These are phyloP conservation scores for Metarhizium humberi DNA, from an alignment of 2,329 filamentous ascomycete genomes.

Conservation along the genomic window DNA sequence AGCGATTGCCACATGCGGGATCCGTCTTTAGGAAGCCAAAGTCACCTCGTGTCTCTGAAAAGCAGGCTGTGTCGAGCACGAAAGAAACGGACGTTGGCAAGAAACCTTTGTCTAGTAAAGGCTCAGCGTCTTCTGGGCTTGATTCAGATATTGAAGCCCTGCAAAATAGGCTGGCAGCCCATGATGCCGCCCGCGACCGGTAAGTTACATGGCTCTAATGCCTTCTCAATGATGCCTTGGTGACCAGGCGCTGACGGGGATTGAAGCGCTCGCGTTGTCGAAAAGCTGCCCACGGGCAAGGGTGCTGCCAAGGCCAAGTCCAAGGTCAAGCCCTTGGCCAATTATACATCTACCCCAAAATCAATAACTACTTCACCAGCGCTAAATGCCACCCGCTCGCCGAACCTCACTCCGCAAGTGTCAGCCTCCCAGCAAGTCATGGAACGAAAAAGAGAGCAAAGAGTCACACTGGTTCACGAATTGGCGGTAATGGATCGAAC, in stretches of 20 bases:
- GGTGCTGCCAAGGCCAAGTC: slow-evolving; percentile 24
- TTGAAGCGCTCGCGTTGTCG: slow-evolving; percentile 24
- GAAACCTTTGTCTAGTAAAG: slow-evolving; percentile 23
- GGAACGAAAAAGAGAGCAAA: slow-evolving; percentile 44
- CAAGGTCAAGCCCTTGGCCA: slow-evolving; percentile 32
- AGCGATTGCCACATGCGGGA: slow-evolving; percentile 41
- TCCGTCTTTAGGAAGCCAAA: slow-evolving; percentile 38
- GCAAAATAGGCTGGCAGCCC: slow-evolving; percentile 30
- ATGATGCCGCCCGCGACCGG: slow-evolving; percentile 26
- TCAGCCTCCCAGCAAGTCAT: slow-evolving; percentile 41
- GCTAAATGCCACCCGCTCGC: slow-evolving; percentile 44
- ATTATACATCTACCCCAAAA: slow-evolving; percentile 26
- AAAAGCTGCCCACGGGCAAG: slow-evolving; percentile 20
- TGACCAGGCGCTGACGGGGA: slow-evolving; percentile 16
- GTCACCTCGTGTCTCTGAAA: slow-evolving; percentile 8
- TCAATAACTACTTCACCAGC: slow-evolving; percentile 46
- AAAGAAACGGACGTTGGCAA: slow-evolving; percentile 21
- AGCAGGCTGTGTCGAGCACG: slow-evolving; percentile 18
- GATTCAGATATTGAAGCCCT: slow-evolving; percentile 42
- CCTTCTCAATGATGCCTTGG: slow-evolving; percentile 4
- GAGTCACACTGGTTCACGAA: slow-evolving; percentile 49
- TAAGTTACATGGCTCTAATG: slow-evolving; percentile 13
- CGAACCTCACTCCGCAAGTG: slow-evolving; percentile 38
- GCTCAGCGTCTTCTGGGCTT: slow-evolving; percentile 28
- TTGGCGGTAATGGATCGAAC: slow-evolving; percentile 45